Conservation (phyloP, 2,329 filamentous ascomycete species). For the Arthrinium puccinioides region DNA sequence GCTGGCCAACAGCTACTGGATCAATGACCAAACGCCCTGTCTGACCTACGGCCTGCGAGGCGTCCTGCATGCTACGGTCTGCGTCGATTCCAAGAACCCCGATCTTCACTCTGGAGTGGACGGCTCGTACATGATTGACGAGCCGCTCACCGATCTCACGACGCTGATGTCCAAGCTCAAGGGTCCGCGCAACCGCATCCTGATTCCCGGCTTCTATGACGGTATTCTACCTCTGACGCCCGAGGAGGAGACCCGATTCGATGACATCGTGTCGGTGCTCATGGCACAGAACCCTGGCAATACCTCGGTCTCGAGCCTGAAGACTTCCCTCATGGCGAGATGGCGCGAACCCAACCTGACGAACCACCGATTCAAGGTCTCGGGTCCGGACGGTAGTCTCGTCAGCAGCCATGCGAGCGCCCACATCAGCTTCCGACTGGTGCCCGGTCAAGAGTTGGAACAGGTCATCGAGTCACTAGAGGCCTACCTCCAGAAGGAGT, state of each 20-base stretch:
- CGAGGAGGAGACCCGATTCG: constrained; percentile 73
- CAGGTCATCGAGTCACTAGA: constrained; percentile 64
- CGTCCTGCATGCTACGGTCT: constrained; percentile 86
- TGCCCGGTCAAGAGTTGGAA: constrained; percentile 85
- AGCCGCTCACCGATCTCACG: constrained; percentile 87
- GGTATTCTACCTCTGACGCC: constrained; percentile 67
- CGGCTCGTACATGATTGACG: constrained; percentile 81
- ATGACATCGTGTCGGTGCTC: constrained; percentile 74
- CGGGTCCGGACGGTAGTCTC: constrained; percentile 83
- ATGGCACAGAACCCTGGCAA: constrained; percentile 58
- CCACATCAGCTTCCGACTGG: constrained; percentile 81
- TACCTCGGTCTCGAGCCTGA: constrained; percentile 60
- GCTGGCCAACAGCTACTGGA: constrained; percentile 96
- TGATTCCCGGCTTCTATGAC: constrained; percentile 85
- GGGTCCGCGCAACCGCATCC: constrained; percentile 70
- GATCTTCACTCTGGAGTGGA: constrained; percentile 97
- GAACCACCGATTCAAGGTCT: constrained; percentile 87
- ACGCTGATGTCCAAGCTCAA: constrained; percentile 76
- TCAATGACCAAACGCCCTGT: constrained; percentile 92
- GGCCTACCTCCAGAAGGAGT: constrained; percentile 62
- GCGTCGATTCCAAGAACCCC: constrained; percentile 76
- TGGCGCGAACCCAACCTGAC: constrained; percentile 96
- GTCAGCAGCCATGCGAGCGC: constrained; percentile 87
- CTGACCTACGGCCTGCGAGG: constrained; percentile 90
- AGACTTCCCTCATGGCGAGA: constrained; percentile 78